A percentile compares a stretch with the other conserved stretches of the same genome.
Conservation (phyloP, 2,329 filamentous ascomycete genomes). For the Ascosphaera apis region DNA sequence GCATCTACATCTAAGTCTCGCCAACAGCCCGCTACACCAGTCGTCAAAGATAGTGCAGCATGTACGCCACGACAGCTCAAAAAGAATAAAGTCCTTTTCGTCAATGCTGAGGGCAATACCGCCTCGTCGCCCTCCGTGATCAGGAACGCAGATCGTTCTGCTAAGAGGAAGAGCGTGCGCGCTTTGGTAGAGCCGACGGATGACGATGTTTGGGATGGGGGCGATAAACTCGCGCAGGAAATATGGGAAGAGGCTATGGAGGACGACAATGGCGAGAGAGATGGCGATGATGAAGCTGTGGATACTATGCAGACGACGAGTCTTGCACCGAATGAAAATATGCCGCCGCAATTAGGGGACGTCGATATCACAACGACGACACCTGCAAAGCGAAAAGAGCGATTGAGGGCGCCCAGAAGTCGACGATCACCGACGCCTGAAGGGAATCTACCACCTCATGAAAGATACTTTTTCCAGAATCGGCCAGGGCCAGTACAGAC, state of each 20-base stretch:
- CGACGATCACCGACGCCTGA: constrained; percentile 59
- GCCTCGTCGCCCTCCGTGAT: constrained; percentile 36
- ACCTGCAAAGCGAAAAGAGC: constrained; percentile 30
- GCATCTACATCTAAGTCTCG: constrained; percentile 16
- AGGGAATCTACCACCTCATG: constrained; percentile 60
- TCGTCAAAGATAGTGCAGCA: no score
- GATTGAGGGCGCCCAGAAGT: constrained; percentile 32
- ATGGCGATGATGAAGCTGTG: constrained; percentile 9
- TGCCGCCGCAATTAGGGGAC: constrained; percentile 1
- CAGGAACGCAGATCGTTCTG: constrained; percentile 60
- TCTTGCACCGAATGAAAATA: constrained; percentile 13
- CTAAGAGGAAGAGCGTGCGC: constrained; percentile 61
- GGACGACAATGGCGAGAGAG: constrained; percentile 12
- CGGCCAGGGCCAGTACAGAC: constrained; percentile 60
- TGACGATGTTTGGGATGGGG: constrained; percentile 37
- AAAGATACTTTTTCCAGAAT: constrained; percentile 86
- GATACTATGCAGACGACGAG: constrained; percentile 8
- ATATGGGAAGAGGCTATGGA: constrained; percentile 33
- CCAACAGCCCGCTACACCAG: constrained; percentile 19
- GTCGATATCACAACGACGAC: constrained; percentile 23
- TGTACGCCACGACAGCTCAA: constrained; percentile 9
- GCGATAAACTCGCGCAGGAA: constrained; percentile 42
- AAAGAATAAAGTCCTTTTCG: no score
- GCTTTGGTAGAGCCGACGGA: constrained; percentile 56
- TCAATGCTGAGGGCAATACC: no score